A percentile compares a stretch with the other conserved stretches of the same genome.
These are phyloP conservation scores for Citrus australasica DNA, from an alignment of 345 rosid genomes.

Conservation along the genomic window DNA sequence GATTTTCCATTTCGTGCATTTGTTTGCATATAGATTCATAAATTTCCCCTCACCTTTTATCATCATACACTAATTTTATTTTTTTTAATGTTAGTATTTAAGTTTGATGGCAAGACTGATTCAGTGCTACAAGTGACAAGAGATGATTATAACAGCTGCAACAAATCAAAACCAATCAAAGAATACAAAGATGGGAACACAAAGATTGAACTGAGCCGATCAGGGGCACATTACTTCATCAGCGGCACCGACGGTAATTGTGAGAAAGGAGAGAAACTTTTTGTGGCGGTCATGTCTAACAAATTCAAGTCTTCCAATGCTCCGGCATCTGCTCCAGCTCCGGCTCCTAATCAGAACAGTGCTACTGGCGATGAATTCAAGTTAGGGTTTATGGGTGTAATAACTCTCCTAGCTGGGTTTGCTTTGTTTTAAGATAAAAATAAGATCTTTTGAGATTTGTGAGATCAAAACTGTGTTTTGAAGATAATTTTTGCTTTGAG, in stretches of 20 bases:
- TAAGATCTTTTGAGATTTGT: not conserved
- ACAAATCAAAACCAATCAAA: conserved; percentile 35
- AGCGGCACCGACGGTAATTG: conserved; percentile 55
- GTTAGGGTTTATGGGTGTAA: not conserved
- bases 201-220: conserved; percentile 31
- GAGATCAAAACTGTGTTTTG: not conserved
- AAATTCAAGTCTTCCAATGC: not conserved
- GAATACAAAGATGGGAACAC: conserved; percentile 41
- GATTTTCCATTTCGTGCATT: too few relatives aligned
- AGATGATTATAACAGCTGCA: conserved; percentile 43
- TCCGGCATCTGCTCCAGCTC: conserved; percentile 2
- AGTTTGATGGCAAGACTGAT: conserved; percentile 40
- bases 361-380: not conserved
- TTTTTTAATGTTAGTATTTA: conserved; percentile 30
- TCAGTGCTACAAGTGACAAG: conserved; percentile 52
- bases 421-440: not conserved
- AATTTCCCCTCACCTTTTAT: too few relatives aligned
- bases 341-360: conserved; percentile 10
- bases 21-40: too few relatives aligned
- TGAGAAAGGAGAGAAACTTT: conserved; percentile 42
- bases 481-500: not conserved
- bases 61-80: not conserved
- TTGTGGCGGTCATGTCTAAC: conserved; percentile 40
- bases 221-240: conserved; percentile 56
- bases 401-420: not conserved